Percentiles rank a stretch among this genome's conserved stretches.
Evolutionary conservation across 225 moss, liverwort and hornwort genomes (phyloP).

Genomic region (Ulota crispa): DNA sequence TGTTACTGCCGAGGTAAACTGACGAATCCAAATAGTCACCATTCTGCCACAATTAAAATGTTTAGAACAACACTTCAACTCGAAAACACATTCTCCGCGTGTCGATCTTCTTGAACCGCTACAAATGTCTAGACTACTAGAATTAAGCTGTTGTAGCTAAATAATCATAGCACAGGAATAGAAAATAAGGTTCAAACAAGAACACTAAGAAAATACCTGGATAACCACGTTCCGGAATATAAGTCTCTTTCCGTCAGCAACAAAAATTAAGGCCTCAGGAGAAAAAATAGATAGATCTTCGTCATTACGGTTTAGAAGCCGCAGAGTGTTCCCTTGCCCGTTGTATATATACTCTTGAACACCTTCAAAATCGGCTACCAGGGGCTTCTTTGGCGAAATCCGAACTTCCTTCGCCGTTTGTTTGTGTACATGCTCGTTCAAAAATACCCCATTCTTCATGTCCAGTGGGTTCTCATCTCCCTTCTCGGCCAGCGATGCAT

Average conservation of each 20-base stretch:
- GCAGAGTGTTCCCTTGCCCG: constrained; percentile 75
- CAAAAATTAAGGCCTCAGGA: constrained; percentile 74
- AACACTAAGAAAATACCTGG: constrained; percentile 53
- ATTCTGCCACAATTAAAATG: constrained; percentile 56
- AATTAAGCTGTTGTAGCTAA: background rate
- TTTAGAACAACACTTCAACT: background rate
- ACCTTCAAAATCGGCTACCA: constrained; percentile 74
- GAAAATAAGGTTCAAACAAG: background rate
- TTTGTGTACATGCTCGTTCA: constrained; percentile 53
- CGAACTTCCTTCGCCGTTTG: constrained; percentile 64
- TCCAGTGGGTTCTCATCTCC: constrained; percentile 84
- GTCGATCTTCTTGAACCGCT: background rate
- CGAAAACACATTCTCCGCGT: background rate
- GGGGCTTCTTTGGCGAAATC: constrained; percentile 79
- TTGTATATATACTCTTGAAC: constrained; percentile 73
- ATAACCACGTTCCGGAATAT: constrained; percentile 83
- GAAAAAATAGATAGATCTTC: constrained; percentile 69
- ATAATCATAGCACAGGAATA: background rate
- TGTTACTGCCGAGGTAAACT: constrained; percentile 79
- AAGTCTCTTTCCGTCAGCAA: constrained; percentile 78
- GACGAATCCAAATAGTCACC: constrained; percentile 93
- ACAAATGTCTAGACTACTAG: background rate
- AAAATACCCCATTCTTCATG: constrained; percentile 83
- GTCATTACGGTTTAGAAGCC: constrained; percentile 68
- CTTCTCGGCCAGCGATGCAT: constrained; percentile 74